A percentile compares a stretch with the other conserved stretches of the same genome.
These are phyloP conservation scores for Hericium alpestre DNA, from an alignment of 768 basidiomycete species.

Conservation along the genomic window DNA sequence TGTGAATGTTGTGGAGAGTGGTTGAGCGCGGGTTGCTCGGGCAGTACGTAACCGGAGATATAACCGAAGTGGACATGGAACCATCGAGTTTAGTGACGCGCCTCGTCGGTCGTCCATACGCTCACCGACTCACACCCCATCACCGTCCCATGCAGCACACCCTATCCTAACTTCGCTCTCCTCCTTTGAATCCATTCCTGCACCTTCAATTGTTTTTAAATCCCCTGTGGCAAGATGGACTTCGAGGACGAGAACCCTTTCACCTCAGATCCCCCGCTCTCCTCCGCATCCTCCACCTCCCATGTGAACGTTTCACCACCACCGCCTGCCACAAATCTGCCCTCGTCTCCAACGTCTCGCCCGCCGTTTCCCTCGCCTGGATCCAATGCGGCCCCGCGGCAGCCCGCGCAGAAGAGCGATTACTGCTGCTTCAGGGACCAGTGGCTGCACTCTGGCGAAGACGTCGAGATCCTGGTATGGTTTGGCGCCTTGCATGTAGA, in stretches of 20 bases:
- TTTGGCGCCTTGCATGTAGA: background rate
- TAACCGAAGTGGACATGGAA: background rate
- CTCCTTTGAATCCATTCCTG: too few relatives aligned
- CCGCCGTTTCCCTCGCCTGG: constrained; percentile 47
- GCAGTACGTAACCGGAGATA: background rate
- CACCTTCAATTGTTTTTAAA: too few relatives aligned
- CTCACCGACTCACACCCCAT: background rate
- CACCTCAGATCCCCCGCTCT: constrained; percentile 22
- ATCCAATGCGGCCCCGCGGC: constrained; percentile 37
- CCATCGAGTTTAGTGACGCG: background rate
- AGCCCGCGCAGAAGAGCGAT: constrained; percentile 55
- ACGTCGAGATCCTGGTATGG: constrained; percentile 68
- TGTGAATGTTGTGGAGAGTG: too few relatives aligned
- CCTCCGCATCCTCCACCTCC: constrained; percentile 43
- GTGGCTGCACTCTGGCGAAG: constrained; percentile 73
- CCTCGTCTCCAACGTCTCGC: constrained; percentile 32
- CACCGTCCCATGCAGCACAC: background rate
- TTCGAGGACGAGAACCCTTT: constrained; percentile 36
- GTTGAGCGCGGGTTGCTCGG: too few relatives aligned
- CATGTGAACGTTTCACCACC: constrained; percentile 47
- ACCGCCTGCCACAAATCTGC: constrained; percentile 27
- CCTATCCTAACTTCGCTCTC: background rate
- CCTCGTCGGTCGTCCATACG: background rate
- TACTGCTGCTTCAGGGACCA: constrained; percentile 71
- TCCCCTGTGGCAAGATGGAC: constrained; percentile 18